Evolutionary conservation across 371 early-diverging fungal genomes (phyloP), one percentile per base, ranked within the genome.

Genomic region (Paraphysoderma sedebokerense): DNA sequence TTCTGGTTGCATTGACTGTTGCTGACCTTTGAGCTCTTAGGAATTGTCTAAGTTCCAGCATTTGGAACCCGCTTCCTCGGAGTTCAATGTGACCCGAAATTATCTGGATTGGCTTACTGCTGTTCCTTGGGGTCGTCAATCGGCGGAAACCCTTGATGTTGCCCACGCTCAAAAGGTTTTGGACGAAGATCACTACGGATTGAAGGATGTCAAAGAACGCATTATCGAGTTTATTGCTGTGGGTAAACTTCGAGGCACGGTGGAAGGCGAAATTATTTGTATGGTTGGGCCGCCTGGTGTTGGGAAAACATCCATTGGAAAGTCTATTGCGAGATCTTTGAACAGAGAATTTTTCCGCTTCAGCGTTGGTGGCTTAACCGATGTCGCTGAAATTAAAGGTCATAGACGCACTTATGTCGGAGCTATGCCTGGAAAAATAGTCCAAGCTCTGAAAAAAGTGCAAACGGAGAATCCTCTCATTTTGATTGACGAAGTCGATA

Each of bases 401-500:
- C 98, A 95, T 64, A 79, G 98, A 27, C 72, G 98, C 46, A 97
- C 98, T 3, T 97, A 97, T 59, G 93, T 97, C 17, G 98, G 98
- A 42, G 95, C 96, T 6, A 95, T 97, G 98, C 98, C 98, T n/a
- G 98, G 98, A 35, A 95, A 95, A 62, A 87, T 95, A 4, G 80
- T 97, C 31, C 96, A 95, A 63, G 96, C 98, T 1, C 63, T 97
- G 38, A 93, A 95, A 61, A 90, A 90, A 53, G 92, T 92, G 6
- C 88, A 95, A 57, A 91, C 92, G 0, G 92, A 92, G 60, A 95
- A 95, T 58, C 96, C 96, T 8, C 63, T 95, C 33, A 81, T 97
- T 47, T 71, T 97, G 65, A 91, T 97, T 53, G 98, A 97, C 65
- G 98, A 97, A 31, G 77, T 97, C 28, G 98, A 95, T 66, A 97